A percentile compares a stretch with the other conserved stretches of the same genome.
phyloP scores from a whole-genome alignment of 208 protist genomes.

The Herpetomonas muscarum region DNA sequence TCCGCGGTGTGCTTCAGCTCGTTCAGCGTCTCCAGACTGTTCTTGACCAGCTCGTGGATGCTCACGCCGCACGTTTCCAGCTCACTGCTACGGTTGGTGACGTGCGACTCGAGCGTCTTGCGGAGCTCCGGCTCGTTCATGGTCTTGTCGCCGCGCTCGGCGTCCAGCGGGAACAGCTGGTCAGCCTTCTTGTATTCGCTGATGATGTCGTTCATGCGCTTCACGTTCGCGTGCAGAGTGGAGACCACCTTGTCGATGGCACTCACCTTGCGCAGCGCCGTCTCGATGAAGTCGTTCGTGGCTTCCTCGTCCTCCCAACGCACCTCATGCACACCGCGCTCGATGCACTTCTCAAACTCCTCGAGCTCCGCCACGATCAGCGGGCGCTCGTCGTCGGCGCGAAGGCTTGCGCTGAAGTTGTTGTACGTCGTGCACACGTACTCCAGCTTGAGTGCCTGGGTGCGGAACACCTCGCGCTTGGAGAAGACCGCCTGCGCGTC shows the following conservation, averaged over 20 bases:
- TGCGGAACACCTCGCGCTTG: conserved; percentile 89
- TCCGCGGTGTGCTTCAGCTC: conserved; percentile 56
- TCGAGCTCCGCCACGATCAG: conserved; percentile 88
- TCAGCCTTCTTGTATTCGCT: conserved; percentile 73
- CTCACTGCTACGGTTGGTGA: conserved; percentile 37
- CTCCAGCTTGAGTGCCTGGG: conserved; percentile 91
- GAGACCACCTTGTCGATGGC: conserved; percentile 82
- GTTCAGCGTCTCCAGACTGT: conserved; percentile 84
- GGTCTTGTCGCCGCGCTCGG: conserved; percentile 81
- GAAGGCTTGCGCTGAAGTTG: conserved; percentile 83
- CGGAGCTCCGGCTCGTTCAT: conserved; percentile 87
- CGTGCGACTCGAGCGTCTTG: conserved; percentile 79
- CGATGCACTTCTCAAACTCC: conserved; percentile 80
- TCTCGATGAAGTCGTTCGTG: conserved; percentile 90
- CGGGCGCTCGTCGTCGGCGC: conserved; percentile 88
- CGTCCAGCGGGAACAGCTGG: conserved; percentile 81
- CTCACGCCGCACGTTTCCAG: conserved; percentile 63
- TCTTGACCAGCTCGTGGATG: conserved; percentile 74
- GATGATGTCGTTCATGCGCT: conserved; percentile 76
- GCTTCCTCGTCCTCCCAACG: conserved; percentile 88
- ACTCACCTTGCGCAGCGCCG: conserved; percentile 75
- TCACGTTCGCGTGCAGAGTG: conserved; percentile 88
- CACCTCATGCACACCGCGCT: conserved; percentile 65
- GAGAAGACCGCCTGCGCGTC: conserved; percentile 87
- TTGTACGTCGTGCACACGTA: conserved; percentile 94